A percentile compares a stretch with the other conserved stretches of the same genome.
phyloP scores from a whole-genome alignment of 495 filamentous ascomycete species.

The Annulohypoxylon stygium region DNA sequence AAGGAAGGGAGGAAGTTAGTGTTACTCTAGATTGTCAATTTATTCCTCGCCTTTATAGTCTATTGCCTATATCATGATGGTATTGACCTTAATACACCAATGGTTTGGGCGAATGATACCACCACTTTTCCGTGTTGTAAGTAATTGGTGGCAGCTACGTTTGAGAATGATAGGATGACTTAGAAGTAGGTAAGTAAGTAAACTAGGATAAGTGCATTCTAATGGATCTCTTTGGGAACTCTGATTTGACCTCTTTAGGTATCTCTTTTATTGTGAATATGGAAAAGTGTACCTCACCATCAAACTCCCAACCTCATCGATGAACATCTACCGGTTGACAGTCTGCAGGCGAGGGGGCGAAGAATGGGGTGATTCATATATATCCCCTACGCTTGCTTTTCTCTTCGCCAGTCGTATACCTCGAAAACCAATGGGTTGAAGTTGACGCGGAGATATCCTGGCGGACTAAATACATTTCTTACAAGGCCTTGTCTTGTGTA shows the following conservation, averaged over 20 bases:
- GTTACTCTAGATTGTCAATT: not conserved
- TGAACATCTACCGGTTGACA: conserved; percentile 62
- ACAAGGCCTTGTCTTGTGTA: not conserved
- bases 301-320: conserved; percentile 75
- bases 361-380: conserved; percentile 51
- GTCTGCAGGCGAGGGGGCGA: conserved; percentile 77
- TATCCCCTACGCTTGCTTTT: conserved; percentile 58
- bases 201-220: not conserved
- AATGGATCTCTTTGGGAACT: not conserved
- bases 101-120: not conserved
- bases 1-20: not conserved
- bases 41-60: not conserved
- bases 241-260: not conserved
- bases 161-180: not conserved
- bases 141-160: not conserved
- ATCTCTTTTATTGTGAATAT: not conserved
- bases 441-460: conserved; percentile 81
- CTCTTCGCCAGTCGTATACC: conserved; percentile 85
- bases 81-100: not conserved
- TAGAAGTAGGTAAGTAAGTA: not conserved
- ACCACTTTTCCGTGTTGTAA: not conserved
- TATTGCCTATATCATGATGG: not conserved
- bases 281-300: conserved; percentile 75
- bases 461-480: conserved; percentile 55
- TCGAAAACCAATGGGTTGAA: conserved; percentile 73